phyloP scores from a whole-genome alignment of 2,329 filamentous ascomycete species.

The Rhynchosporium agropyri region DNA sequence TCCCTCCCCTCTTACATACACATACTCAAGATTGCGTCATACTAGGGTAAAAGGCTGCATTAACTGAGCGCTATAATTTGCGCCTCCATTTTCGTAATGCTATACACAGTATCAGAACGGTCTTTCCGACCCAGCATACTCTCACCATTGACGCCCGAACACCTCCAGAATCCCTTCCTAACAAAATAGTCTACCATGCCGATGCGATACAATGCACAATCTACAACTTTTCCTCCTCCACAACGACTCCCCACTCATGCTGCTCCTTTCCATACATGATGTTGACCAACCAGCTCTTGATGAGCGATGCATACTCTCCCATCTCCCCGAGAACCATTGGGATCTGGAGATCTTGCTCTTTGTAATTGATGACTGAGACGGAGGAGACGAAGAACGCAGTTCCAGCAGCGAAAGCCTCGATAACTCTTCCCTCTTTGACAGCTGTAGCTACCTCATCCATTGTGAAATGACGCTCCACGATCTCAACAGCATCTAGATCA shows the following conservation, averaged over 20 bases:
- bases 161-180: not conserved
- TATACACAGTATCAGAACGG: not conserved
- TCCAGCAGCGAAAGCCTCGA: slow-evolving; percentile 85
- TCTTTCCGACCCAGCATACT: not conserved
- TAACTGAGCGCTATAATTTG: not conserved
- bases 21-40: too few relatives aligned
- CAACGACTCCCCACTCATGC: slow-evolving; percentile 70
- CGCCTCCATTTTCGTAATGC: not conserved
- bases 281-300: slow-evolving; percentile 69
- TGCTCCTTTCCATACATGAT: slow-evolving; percentile 72
- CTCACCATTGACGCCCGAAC: slow-evolving; percentile 8
- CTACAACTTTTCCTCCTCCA: slow-evolving; percentile 52
- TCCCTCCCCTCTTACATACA: too few relatives aligned
- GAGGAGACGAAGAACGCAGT: slow-evolving; percentile 81
- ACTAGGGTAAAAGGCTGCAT: not conserved
- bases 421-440: slow-evolving; percentile 70
- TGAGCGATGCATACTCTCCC: slow-evolving; percentile 58
- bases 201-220: not conserved
- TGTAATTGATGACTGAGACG: slow-evolving; percentile 69
- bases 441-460: slow-evolving; percentile 78
- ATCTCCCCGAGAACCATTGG: slow-evolving; percentile 58
- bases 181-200: not conserved
- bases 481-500: slow-evolving; percentile 57
- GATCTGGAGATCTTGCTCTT: slow-evolving; percentile 63
- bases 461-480: slow-evolving; percentile 81